Base-by-base conservation (phyloP, 2,329 filamentous ascomycete species). In the Blastomyces silverae region DNA sequence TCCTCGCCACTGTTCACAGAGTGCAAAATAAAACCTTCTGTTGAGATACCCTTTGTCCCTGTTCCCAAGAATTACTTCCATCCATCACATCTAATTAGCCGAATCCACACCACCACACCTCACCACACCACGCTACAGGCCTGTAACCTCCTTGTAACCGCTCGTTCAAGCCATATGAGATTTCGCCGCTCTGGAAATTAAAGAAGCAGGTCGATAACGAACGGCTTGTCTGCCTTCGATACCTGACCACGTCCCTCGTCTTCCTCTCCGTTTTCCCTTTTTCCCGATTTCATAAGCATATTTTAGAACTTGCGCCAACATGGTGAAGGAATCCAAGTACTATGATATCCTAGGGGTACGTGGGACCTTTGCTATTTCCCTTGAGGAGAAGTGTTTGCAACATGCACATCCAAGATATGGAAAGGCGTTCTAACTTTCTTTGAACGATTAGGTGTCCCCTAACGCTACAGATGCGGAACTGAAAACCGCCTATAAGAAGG, bases 401-500 rank as follows among this genome's bases (percentile, higher is more conserved):
- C 28, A n/a, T 22, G 42, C 13, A 17, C 46, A 53, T 65, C 22
- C 22, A n/a, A 42, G 20, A 28, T 15, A 55, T 25, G 3, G 13
- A 56, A 34, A 37, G 20, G 5, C 10, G 22, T 31, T 39, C 39
- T 58, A 48, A 50, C 28, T 34, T 37, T 17, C 37, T 7, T 48
- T 57, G 58, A 20, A 53, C 55, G 50, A 22, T 37, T 70, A 95
- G 91, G 90, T 95, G 71, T 69, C 89, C 72, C 88, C 91, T 69
- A 87, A 85, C 73, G 90, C 90, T 70, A 89, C 89, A 66, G 93
- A 97, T 73, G 82, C 88, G 71, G 89, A 97, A 79, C 82, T 99
- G 70, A 97, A 94, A 83, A 92, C 92, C 74, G 92, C 93, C 46
- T 99, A 99, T 80, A 91, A 92, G 76, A 97, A 95, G 78, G 87